A percentile compares a stretch with the other conserved stretches of the same genome.
These are phyloP conservation scores for Rehmannia glutinosa DNA, from an alignment of 257 asterid species.

Conservation along the genomic window DNA sequence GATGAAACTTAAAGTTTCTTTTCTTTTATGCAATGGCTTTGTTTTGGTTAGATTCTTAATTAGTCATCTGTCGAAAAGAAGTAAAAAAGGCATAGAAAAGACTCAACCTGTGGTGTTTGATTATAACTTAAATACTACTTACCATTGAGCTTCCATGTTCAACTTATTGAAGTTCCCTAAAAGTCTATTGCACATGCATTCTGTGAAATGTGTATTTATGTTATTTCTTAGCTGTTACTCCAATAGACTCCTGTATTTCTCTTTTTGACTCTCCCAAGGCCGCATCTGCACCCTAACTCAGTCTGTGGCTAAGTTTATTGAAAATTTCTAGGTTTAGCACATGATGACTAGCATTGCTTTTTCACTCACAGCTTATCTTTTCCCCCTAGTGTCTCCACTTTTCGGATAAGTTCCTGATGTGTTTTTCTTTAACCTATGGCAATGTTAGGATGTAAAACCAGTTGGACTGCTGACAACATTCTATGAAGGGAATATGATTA, in stretches of 20 bases:
- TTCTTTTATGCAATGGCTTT: not conserved
- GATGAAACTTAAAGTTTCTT: not conserved
- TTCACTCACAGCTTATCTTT: not conserved
- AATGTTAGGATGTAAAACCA: not conserved
- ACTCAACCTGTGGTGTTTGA: too few relatives aligned
- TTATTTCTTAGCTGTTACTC: not conserved
- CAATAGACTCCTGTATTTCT: not conserved
- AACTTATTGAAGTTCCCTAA: not conserved
- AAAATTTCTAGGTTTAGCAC: not conserved
- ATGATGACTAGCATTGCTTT: not conserved
- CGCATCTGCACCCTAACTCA: not conserved
- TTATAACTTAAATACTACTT: too few relatives aligned
- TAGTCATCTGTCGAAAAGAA: not conserved
- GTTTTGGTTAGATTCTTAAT: not conserved
- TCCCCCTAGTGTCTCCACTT: not conserved
- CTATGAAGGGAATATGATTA: not conserved
- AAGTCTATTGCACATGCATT: too few relatives aligned
- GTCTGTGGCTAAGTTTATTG: not conserved
- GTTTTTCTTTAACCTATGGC: not conserved
- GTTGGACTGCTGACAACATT: not conserved
- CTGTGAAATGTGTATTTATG: too few relatives aligned
- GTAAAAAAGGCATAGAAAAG: not conserved
- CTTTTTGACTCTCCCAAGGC: not conserved
- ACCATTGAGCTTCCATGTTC: not conserved
- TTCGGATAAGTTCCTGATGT: not conserved